Percentiles rank a stretch among this genome's conserved stretches.
These are phyloP conservation scores for Polygonum aviculare DNA, from an alignment of 148 eudicot species.

Conservation along the genomic window DNA sequence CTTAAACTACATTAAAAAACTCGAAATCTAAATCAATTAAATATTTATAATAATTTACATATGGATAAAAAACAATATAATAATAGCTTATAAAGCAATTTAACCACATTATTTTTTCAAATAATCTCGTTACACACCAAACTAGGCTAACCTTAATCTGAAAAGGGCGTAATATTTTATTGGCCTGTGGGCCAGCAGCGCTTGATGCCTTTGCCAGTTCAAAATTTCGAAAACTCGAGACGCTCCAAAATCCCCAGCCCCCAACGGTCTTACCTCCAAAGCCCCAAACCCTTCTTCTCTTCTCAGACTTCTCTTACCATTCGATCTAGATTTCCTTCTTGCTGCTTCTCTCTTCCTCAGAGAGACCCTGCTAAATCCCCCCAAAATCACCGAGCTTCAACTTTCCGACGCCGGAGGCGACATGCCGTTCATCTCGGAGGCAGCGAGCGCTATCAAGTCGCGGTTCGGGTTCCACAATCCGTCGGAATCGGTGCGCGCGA, in stretches of 20 bases:
- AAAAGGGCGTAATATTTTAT: not conserved
- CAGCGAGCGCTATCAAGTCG: slow-evolving; percentile 53
- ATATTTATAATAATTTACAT: no score
- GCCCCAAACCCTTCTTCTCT: not conserved
- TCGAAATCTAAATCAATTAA: no score
- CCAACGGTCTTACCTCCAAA: slow-evolving; percentile 7
- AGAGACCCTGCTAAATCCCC: slow-evolving; percentile 12
- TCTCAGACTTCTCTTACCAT: not conserved
- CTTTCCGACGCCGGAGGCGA: not conserved
- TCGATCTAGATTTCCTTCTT: not conserved
- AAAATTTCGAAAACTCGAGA: slow-evolving; percentile 15
- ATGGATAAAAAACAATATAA: no score
- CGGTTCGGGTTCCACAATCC: slow-evolving; percentile 54
- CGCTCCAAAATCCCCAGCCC: slow-evolving; percentile 12
- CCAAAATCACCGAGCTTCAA: not conserved
- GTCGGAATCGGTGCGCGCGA: slow-evolving; percentile 37
- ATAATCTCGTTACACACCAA: no score
- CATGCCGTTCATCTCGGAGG: slow-evolving; percentile 57
- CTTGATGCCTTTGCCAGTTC: slow-evolving; percentile 1
- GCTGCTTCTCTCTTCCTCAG: not conserved
- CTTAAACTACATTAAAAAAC: no score
- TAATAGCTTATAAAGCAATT: no score
- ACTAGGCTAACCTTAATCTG: no score
- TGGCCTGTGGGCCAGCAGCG: not conserved
- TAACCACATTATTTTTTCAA: no score